These are phyloP conservation scores for Malus hybrid DNA, from an alignment of 331 rosid species.

Conservation along the genomic window DNA sequence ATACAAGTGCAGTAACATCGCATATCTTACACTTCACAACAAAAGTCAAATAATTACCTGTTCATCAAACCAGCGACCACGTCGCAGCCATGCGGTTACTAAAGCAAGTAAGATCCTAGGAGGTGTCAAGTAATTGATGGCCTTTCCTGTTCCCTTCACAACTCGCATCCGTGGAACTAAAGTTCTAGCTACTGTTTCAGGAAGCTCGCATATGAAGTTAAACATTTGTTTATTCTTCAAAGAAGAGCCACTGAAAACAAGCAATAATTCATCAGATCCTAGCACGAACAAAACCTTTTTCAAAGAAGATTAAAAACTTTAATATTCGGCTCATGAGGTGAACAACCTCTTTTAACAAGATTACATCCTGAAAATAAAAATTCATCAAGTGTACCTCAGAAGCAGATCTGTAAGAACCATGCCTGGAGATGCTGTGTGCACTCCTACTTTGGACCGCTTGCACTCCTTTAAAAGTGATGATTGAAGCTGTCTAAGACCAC, in stretches of 20 bases:
- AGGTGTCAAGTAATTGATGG: constrained; percentile 88
- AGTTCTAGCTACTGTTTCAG: constrained; percentile 96
- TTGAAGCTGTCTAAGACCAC: constrained; percentile 92
- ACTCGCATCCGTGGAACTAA: constrained; percentile 93
- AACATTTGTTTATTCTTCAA: constrained; percentile 76
- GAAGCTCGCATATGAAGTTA: constrained; percentile 89
- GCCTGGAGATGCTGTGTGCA: constrained; percentile 97
- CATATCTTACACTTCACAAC: too few species aligned
- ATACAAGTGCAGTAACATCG: neutral
- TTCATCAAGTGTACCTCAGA: constrained; percentile 45
- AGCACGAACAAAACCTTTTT: too few species aligned
- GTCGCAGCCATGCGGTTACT: constrained; percentile 88
- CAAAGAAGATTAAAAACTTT: neutral
- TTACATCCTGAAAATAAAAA: neutral
- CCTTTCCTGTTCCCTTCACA: constrained; percentile 83
- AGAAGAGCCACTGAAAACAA: constrained; percentile 70
- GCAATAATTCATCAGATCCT: neutral
- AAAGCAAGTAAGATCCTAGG: constrained; percentile 89
- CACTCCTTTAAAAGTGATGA: constrained; percentile 78
- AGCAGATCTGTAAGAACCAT: constrained; percentile 96
- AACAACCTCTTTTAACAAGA: neutral
- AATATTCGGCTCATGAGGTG: neutral
- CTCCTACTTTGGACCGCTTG: constrained; percentile 74
- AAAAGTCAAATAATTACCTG: constrained; percentile 34
- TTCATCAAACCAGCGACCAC: constrained; percentile 93